Percentiles rank a stretch among this genome's conserved stretches.
These are phyloP conservation scores for Salix koriyanagi DNA, from an alignment of 345 rosid genomes.

Conservation along the genomic window DNA sequence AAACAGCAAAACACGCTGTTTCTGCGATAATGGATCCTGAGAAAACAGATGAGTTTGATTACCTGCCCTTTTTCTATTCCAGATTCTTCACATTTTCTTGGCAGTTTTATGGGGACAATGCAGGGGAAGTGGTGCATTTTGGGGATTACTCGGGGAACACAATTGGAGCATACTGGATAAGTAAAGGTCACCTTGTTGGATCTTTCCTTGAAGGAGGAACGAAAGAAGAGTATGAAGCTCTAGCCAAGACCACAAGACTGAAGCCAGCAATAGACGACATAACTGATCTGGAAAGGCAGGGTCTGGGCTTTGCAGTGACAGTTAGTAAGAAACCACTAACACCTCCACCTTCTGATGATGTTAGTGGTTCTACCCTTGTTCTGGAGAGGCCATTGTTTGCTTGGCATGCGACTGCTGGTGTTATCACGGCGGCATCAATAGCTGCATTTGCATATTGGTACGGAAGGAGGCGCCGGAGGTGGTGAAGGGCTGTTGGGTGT, in stretches of 20 bases:
- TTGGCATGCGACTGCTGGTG: conserved; percentile 75
- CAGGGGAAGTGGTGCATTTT: conserved; percentile 77
- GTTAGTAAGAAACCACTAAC: conserved; percentile 35
- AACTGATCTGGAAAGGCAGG: conserved; percentile 54
- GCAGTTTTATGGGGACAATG: conserved; percentile 91
- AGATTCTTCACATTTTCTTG: conserved; percentile 79
- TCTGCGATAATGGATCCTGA: conserved; percentile 71
- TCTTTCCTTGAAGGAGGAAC: conserved; percentile 94
- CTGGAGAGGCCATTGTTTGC: conserved; percentile 46
- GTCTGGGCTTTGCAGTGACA: conserved; percentile 60
- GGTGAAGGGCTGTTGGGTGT: conserved; percentile 39
- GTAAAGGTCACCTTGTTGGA: conserved; percentile 73
- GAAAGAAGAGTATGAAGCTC: conserved; percentile 82
- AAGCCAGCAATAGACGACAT: conserved; percentile 56
- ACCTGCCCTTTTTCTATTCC: conserved; percentile 93
- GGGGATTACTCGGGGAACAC: conserved; percentile 68
- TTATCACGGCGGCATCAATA: conserved; percentile 68
- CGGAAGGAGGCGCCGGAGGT: conserved; percentile 76
- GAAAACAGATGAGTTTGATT: conserved; percentile 64
- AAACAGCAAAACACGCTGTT: conserved; percentile 77
- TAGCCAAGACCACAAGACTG: conserved; percentile 64
- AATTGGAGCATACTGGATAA: conserved; percentile 89
- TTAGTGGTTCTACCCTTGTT: conserved; percentile 31
- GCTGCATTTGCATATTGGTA: conserved; percentile 92
- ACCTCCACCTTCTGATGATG: conserved; percentile 24